These are phyloP conservation scores for Pyrrhoderma lamaoense DNA, from an alignment of 1,284 basidiomycete genomes.

Conservation along the genomic window DNA sequence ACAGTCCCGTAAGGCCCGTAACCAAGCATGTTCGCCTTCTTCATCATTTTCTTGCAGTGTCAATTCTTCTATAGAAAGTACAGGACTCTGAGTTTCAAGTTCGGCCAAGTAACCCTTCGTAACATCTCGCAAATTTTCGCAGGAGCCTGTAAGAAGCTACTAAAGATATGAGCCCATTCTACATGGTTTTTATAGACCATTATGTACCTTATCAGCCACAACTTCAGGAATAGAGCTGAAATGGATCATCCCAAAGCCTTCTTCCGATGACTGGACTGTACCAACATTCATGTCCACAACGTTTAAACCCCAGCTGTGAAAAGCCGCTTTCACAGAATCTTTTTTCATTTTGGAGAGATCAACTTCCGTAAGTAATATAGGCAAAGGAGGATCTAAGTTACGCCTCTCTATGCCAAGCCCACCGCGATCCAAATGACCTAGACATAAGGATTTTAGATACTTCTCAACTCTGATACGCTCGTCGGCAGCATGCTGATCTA, in stretches of 20 bases:
- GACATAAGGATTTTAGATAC: slow-evolving; percentile 66
- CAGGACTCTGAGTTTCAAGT: slow-evolving; percentile 29
- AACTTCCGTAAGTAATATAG: slow-evolving; percentile 54
- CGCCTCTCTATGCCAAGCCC: slow-evolving; percentile 32
- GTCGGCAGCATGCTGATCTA: slow-evolving; percentile 96
- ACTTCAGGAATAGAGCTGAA: slow-evolving; percentile 56
- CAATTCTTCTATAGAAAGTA: slow-evolving; percentile 7
- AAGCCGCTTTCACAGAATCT: slow-evolving; percentile 36
- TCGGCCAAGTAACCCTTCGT: slow-evolving; percentile 57
- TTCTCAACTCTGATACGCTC: slow-evolving; percentile 85
- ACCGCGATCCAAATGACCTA: slow-evolving; percentile 46
- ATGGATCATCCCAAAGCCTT: slow-evolving; percentile 49
- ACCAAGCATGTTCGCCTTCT: slow-evolving; percentile 45
- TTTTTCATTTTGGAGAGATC: slow-evolving; percentile 50
- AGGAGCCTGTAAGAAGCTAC: slow-evolving; percentile 46
- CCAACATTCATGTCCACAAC: slow-evolving; percentile 25
- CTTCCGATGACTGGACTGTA: slow-evolving; percentile 26
- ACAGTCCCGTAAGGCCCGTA: slow-evolving; percentile 67
- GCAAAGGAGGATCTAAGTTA: slow-evolving; percentile 42
- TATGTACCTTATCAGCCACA: slow-evolving; percentile 58
- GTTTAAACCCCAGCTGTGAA: slow-evolving; percentile 69
- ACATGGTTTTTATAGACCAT: neutral
- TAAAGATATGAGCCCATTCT: slow-evolving; percentile 7
- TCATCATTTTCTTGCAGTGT: neutral
- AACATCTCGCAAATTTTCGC: slow-evolving; percentile 58